Conservation (phyloP, 192 early-diverging fungal species). For the Backusella luteola region DNA sequence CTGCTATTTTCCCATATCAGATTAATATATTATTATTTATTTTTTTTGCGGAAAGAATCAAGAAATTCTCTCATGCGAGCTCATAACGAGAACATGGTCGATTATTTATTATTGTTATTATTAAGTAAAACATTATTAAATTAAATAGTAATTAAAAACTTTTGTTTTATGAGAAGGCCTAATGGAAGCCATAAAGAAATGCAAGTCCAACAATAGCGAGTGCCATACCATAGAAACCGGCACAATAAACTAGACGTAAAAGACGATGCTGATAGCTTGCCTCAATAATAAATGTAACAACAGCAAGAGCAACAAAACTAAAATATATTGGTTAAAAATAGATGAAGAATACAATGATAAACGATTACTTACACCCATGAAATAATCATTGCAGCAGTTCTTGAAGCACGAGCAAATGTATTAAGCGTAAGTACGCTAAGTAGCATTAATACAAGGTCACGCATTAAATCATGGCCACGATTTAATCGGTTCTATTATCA, state of each 20-base stretch:
- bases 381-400: slow-evolving; percentile 33
- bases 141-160: neutral
- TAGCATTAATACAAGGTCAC: slow-evolving; percentile 36
- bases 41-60: too few species aligned
- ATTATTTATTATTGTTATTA: neutral
- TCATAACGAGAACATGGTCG: neutral
- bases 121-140: neutral
- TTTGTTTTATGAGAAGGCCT: neutral
- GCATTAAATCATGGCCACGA: slow-evolving; percentile 24
- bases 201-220: slow-evolving; percentile 27
- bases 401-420: slow-evolving; percentile 35
- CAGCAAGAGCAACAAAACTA: slow-evolving; percentile 30
- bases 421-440: slow-evolving; percentile 34
- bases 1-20: neutral
- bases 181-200: slow-evolving; percentile 17
- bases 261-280: slow-evolving; percentile 11
- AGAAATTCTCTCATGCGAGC: too few species aligned
- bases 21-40: neutral
- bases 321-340: neutral
- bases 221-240: slow-evolving; percentile 23
- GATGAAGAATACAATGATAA: neutral
- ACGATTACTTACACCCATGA: slow-evolving; percentile 38
- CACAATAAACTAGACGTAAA: slow-evolving; percentile 18
- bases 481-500: slow-evolving; percentile 24
- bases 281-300: slow-evolving; percentile 21